Percentiles rank a stretch among this genome's conserved stretches.
Conservation (phyloP, 1,284 basidiomycete genomes). For the Chalciporus sp. region DNA sequence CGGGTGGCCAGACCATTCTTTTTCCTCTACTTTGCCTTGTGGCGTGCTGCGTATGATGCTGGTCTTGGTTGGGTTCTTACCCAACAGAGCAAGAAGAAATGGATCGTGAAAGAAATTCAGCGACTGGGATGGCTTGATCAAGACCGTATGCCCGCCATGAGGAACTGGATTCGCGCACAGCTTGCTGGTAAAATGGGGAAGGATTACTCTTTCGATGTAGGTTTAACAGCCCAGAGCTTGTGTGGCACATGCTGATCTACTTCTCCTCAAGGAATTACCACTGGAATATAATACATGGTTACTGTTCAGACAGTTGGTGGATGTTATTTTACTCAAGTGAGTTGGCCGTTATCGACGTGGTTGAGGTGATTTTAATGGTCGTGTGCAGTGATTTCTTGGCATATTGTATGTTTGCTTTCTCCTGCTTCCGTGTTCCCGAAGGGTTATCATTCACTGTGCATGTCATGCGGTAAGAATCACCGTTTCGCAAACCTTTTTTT, state of each 20-base stretch:
- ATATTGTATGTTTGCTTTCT: slow-evolving; percentile 94
- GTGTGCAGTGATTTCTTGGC: slow-evolving; percentile 84
- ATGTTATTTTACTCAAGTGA: slow-evolving; percentile 94
- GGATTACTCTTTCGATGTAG: slow-evolving; percentile 89
- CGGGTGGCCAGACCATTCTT: slow-evolving; percentile 68
- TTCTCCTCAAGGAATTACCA: slow-evolving; percentile 60
- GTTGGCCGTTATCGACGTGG: slow-evolving; percentile 30
- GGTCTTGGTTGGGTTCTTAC: slow-evolving; percentile 94
- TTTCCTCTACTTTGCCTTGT: slow-evolving; percentile 88
- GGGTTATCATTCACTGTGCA: slow-evolving; percentile 78
- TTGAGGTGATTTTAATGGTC: neutral
- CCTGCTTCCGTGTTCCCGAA: slow-evolving; percentile 83
- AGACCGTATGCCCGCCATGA: slow-evolving; percentile 60
- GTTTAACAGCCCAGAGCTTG: slow-evolving; percentile 28
- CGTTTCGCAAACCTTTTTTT: neutral
- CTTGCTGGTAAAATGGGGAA: slow-evolving; percentile 92
- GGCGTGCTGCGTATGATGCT: slow-evolving; percentile 90
- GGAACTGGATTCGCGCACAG: slow-evolving; percentile 85
- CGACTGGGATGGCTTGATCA: slow-evolving; percentile 87
- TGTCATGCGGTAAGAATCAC: slow-evolving; percentile 61
- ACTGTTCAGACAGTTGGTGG: slow-evolving; percentile 90
- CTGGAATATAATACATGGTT: slow-evolving; percentile 91
- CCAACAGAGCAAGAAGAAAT: slow-evolving; percentile 91
- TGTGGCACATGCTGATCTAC: slow-evolving; percentile 2
- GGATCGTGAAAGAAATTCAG: slow-evolving; percentile 86